Base-by-base conservation (phyloP, 192 early-diverging fungal species). In the Jimgerdemannia lactiflua region DNA sequence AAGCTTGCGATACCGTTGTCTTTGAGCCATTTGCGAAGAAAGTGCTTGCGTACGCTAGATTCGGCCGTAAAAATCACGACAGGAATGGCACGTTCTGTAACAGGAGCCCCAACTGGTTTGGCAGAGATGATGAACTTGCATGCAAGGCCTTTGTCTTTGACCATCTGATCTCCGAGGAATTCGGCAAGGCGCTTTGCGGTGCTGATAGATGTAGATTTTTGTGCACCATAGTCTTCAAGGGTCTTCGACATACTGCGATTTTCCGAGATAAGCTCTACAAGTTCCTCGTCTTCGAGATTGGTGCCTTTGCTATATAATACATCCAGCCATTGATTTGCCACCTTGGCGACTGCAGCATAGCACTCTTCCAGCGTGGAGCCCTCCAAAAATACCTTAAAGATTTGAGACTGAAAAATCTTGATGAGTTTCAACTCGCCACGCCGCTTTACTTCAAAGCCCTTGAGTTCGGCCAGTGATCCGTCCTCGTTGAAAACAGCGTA, bases 361-460 rank as follows among this genome's bases (percentile, higher is more conserved):
- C 98, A 98, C 79, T 95, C 93, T 64, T 91, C 88, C 19, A 98
- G 80, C 3, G 94, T 93, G 3, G 73, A 72, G 9, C 98, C 98
- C 69, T 96, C 90, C 72, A 99, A 80, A 77, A 98, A 99, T 42
- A 95, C 93, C 67, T 91, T 91, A 85, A 99, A 99, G 75, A 99
- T 91, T 68, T 92, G 90, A 41, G 91, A 92, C 83, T 99, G 98
- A 83, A 99, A 99, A 75, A 94, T 95, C 81, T 99, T 99, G 87
- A 99, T 96, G 40, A 99, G 85, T 79, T 98, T 98, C 39, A 99
- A 89, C 82, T 99, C 98, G 70, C 98, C 98, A 73, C 98, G 93
- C 39, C 98, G 94, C 82, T 99, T 99, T 70, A 99, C 91, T 83
- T 99, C 98, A 75, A 99, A 99, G 41, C 98, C 98, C 80, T 99